Evolutionary conservation across 345 rosid genomes (phyloP).

Genomic region (Eucalyptus erythrocorys): DNA sequence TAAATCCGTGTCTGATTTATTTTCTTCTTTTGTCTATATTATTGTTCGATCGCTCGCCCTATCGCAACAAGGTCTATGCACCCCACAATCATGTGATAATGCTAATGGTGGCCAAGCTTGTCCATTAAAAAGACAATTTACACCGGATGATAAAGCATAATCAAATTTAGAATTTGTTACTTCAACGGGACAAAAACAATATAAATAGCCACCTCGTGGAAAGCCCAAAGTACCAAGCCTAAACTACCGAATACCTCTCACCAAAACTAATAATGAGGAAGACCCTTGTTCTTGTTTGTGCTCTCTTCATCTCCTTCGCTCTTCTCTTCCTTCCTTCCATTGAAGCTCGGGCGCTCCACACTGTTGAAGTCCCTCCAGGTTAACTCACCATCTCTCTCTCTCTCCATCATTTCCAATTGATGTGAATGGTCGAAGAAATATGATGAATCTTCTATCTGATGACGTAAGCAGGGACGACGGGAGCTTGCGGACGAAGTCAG

Average conservation of each 20-base stretch:
- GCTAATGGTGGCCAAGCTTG: background rate
- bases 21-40: no score
- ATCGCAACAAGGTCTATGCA: background rate
- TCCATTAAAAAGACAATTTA: background rate
- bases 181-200: background rate
- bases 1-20: no score
- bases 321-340: background rate
- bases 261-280: background rate
- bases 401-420: background rate
- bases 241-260: background rate
- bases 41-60: no score
- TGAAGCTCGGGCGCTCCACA: background rate
- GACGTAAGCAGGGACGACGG: background rate
- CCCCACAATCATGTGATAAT: no score
- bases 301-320: background rate
- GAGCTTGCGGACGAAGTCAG: accelerated
- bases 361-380: background rate
- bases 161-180: background rate
- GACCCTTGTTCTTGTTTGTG: background rate
- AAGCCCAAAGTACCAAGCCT: background rate
- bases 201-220: background rate
- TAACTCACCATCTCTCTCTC: background rate
- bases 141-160: background rate
- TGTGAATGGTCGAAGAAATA: background rate
- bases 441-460: background rate